Conservation (phyloP, 257 asterid genomes). For the Solanum okadae region DNA sequence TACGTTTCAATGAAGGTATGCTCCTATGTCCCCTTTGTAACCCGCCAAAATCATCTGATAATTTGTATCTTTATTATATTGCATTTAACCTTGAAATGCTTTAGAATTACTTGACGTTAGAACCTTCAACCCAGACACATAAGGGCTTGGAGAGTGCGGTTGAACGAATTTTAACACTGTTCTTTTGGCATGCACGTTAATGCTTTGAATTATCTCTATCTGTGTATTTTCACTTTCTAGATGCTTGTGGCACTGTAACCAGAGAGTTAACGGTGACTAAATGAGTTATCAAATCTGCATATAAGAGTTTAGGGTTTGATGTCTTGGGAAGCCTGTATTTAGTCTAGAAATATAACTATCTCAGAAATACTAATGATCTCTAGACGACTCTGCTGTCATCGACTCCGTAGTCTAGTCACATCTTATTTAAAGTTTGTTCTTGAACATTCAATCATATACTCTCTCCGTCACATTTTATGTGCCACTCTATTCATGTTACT, state of each 20-base stretch:
- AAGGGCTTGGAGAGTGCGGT: not conserved
- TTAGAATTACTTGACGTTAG: not conserved
- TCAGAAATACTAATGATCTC: not conserved
- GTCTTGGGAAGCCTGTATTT: not conserved
- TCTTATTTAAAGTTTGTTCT: not conserved
- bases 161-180: not conserved
- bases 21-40: not conserved
- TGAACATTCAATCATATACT: not conserved
- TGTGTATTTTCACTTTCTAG: not conserved
- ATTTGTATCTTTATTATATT: not conserved
- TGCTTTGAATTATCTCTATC: not conserved
- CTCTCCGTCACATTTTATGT: not conserved
- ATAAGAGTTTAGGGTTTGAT: not conserved
- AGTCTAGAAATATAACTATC: not conserved
- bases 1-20: constrained; percentile 31
- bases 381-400: not conserved
- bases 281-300: not conserved
- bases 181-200: not conserved
- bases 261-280: not conserved
- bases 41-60: not conserved
- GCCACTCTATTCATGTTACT: not conserved
- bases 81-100: not conserved
- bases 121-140: not conserved
- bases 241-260: not conserved
- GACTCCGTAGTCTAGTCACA: not conserved